A percentile compares a stretch with the other conserved stretches of the same genome.
These are phyloP conservation scores for Pachyrhizus erosus DNA, from an alignment of 306 rosid genomes.

Conservation along the genomic window DNA sequence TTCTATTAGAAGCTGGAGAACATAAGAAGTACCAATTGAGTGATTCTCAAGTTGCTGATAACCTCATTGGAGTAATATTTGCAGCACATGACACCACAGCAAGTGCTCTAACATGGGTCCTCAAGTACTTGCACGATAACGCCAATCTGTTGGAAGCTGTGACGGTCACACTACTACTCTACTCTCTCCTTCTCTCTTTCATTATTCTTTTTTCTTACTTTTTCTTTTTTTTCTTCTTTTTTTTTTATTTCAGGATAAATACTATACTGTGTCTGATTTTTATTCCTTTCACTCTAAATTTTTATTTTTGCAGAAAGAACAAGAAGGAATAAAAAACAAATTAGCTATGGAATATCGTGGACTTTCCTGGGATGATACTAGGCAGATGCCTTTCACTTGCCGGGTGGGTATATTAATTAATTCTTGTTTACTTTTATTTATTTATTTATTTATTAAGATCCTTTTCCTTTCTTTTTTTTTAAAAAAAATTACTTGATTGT, in stretches of 20 bases:
- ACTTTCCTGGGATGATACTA: conserved; percentile 85
- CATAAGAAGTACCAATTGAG: background rate
- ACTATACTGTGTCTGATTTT: background rate
- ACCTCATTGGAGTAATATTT: conserved; percentile 87
- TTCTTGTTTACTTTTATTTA: background rate
- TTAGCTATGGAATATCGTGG: conserved; percentile 55
- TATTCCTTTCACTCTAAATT: background rate
- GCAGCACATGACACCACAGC: conserved; percentile 98
- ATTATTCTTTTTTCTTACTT: background rate
- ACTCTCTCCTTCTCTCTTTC: background rate
- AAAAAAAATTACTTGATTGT: background rate
- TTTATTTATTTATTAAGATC: background rate
- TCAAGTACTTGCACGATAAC: conserved; percentile 82
- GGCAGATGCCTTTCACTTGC: conserved; percentile 67
- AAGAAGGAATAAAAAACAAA: conserved; percentile 61
- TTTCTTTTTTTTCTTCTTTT: too few relatives aligned
- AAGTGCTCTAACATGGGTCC: conserved; percentile 79
- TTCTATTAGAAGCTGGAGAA: conserved; percentile 51
- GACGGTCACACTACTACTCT: conserved; percentile 47
- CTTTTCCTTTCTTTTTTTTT: too few relatives aligned
- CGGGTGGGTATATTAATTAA: conserved; percentile 52
- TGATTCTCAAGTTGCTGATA: conserved; percentile 87
- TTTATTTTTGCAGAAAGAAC: conserved; percentile 65
- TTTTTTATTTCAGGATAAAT: too few relatives aligned
- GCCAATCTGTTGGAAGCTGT: conserved; percentile 62